phyloP scores from a whole-genome alignment of 2,329 filamentous ascomycete species.

The Fusarium sublunatum region DNA sequence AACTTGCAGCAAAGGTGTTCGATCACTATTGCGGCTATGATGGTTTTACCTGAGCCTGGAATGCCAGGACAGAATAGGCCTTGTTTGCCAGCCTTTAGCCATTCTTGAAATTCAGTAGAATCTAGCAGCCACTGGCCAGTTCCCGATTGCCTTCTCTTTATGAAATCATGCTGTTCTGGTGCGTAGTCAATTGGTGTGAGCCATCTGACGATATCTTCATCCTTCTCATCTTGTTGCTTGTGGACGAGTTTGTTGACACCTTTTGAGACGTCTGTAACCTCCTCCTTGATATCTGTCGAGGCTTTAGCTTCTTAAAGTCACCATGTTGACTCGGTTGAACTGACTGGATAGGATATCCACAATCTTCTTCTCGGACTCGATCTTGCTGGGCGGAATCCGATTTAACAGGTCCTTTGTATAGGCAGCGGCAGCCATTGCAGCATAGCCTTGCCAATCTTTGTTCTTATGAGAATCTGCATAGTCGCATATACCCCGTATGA shows the following conservation, averaged over 20 bases:
- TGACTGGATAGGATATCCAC: not conserved
- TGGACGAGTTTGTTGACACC: not conserved
- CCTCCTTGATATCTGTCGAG: not conserved
- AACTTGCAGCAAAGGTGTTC: not conserved
- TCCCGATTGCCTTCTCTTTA: not conserved
- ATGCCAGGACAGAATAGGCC: slow-evolving; percentile 9
- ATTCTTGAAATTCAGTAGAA: not conserved
- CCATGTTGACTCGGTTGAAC: not conserved
- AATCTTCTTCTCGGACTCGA: not conserved
- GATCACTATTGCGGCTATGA: not conserved
- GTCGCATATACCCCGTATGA: slow-evolving; percentile 6
- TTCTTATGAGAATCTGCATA: slow-evolving; percentile 3
- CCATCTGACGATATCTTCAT: not conserved
- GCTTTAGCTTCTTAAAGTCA: not conserved
- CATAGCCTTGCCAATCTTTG: not conserved
- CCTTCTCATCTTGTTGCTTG: not conserved
- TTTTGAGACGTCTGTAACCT: too few species aligned
- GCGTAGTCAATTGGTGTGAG: slow-evolving; percentile 4
- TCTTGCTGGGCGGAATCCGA: not conserved
- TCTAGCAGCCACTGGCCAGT: slow-evolving; percentile 9
- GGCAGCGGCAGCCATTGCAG: not conserved
- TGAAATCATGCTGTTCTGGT: not conserved
- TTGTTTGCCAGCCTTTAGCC: not conserved
- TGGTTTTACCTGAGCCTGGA: slow-evolving; percentile 8
- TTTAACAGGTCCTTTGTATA: not conserved